Conservation (phyloP, 345 rosid genomes). For the Brassica carinata region DNA sequence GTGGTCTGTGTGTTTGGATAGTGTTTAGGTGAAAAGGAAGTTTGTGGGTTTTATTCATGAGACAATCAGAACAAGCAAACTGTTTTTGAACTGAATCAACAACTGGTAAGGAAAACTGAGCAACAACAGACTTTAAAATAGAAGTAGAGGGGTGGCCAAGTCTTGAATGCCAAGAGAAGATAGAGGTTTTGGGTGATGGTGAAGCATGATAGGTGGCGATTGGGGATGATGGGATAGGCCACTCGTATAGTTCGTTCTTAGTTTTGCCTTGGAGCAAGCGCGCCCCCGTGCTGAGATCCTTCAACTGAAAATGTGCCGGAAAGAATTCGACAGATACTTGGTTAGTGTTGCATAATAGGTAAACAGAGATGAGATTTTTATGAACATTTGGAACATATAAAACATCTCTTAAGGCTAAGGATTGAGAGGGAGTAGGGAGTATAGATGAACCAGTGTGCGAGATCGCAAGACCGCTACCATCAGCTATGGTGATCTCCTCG, state of each 20-base stretch:
- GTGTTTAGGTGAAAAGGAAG: neutral
- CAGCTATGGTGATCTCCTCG: neutral
- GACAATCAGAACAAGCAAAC: neutral
- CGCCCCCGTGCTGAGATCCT: neutral
- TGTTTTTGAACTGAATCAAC: neutral
- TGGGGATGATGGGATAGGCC: neutral
- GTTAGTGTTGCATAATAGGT: neutral
- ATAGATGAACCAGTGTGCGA: neutral
- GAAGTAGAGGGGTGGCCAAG: neutral
- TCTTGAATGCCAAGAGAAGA: neutral
- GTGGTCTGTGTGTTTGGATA: neutral
- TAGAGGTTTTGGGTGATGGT: neutral
- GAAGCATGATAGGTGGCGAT: neutral
- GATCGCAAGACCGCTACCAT: neutral
- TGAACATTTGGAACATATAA: neutral
- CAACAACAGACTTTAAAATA: neutral
- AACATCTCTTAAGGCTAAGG: neutral
- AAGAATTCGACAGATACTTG: neutral
- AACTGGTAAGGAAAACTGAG: neutral
- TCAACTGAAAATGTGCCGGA: neutral
- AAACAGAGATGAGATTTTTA: neutral
- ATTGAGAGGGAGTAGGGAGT: neutral
- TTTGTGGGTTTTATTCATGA: neutral
- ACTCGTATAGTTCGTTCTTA: neutral
- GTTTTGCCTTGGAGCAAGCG: neutral